Base-by-base conservation (phyloP, 257 asterid species). In the Voacanga thouarsii region DNA sequence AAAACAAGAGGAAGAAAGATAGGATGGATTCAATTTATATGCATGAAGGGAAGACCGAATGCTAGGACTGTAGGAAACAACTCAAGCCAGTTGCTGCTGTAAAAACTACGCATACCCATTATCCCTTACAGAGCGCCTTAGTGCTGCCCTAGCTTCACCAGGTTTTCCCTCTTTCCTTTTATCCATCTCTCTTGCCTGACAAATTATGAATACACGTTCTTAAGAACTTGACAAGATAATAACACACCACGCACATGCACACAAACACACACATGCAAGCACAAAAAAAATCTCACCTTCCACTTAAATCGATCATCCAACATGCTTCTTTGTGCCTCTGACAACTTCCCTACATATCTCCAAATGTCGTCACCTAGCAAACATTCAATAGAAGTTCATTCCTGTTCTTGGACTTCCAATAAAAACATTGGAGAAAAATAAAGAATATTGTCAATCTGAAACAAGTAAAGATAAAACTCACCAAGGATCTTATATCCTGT, bases 281-380 rank as follows among this genome's bases (percentile, higher is more conserved):
- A 33, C 37, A 75, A 67, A 2, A 44, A 7, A 5, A 28, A 26
- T 39, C 71, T 57, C 30, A 96, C 99, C 98, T 96, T 96, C 97
- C 98, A 94, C 89, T 93, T 96, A 83, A 96, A 96, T 86, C 96
- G 86, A 81, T 96, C 99, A 83, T 96, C 99, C 82, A 96, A 80
- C 99, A 96, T 96, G 85, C 99, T 96, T 85, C 98, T 90, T 81
- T 96, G 99, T 24, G 98, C 98, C 77, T 93, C 98, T 6, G 97
- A 90, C 81, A 96, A 90, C 89, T 89, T 96, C 80, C 97, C 99
- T 44, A 96, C 95, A 82, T 90, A 96, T 84, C 89, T 92, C 99
- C 99, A 96, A 84, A 96, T 90, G 82, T 96, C 99, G 89, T 96
- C 99, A 79, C 99, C 99, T 93, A 72, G 47, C 11, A 78, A 76